These are phyloP conservation scores for Fusarium compactum DNA, from an alignment of 2,329 filamentous ascomycete species.

Conservation along the genomic window DNA sequence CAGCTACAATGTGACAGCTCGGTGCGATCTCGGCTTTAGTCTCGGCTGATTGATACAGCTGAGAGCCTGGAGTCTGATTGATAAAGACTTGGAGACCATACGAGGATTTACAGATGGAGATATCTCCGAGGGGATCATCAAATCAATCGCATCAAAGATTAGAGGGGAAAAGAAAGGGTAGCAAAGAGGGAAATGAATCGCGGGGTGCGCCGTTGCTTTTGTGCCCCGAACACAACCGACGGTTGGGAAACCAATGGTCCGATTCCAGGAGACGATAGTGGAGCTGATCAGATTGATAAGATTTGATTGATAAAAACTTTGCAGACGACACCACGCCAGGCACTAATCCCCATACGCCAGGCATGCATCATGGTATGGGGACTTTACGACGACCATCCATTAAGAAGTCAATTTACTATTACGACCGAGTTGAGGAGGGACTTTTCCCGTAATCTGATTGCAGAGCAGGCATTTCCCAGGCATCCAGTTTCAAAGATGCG, in stretches of 20 bases:
- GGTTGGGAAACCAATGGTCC: slow-evolving; percentile 48
- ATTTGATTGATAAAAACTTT: slow-evolving; percentile 60
- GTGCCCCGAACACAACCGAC: slow-evolving; percentile 46
- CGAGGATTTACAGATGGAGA: slow-evolving; percentile 10
- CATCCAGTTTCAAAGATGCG: slow-evolving; percentile 14
- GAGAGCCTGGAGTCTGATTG: slow-evolving; percentile 27
- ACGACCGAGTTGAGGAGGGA: slow-evolving; percentile 24
- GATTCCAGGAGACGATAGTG: slow-evolving; percentile 52
- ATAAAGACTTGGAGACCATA: slow-evolving; percentile 23
- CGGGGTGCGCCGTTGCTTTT: slow-evolving; percentile 48
- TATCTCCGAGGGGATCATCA: slow-evolving; percentile 7
- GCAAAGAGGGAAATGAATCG: slow-evolving; percentile 42
- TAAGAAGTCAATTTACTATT: slow-evolving; percentile 19
- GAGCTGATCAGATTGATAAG: slow-evolving; percentile 62
- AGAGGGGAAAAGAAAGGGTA: slow-evolving; percentile 25
- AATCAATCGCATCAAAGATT: neutral
- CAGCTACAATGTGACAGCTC: slow-evolving; percentile 21
- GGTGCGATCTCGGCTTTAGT: slow-evolving; percentile 38
- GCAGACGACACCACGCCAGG: slow-evolving; percentile 39
- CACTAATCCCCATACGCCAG: slow-evolving; percentile 37
- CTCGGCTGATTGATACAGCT: slow-evolving; percentile 29
- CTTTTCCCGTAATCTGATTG: slow-evolving; percentile 30
- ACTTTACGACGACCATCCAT: slow-evolving; percentile 1
- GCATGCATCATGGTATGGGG: slow-evolving; percentile 19
- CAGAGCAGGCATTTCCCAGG: slow-evolving; percentile 11